Evolutionary conservation across 257 asterid species (phyloP), one percentile per base, ranked within the genome.

Genomic region (Solanum sejunctum): DNA sequence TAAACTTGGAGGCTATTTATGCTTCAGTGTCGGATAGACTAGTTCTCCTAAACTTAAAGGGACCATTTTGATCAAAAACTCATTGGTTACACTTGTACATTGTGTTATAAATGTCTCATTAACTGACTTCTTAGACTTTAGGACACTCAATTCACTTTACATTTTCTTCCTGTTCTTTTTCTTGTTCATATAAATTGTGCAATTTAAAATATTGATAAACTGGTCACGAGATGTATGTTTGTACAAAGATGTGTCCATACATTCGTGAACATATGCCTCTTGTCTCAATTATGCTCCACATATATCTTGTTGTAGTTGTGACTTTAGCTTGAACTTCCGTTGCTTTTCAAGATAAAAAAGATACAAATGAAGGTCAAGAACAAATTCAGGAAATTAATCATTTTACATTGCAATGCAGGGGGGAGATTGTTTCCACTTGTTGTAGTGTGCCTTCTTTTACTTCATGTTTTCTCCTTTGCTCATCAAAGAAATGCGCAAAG

Each of bases 361-460:
- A 89, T 78, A 86, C 90, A 84, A 87, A 91, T 90, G 98, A 94
- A 89, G 97, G 87, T 89, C 88, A 90, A 89, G 92, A 91, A 87
- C 93, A 93, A 93, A 94, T 81, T 87, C 88, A 84, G 92, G 86
- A 90, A 91, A 93, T 86, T 93, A 92, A 91, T 92, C 85, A 83
- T 89, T 92, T 91, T 94, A 88, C 82, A 32, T 93, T 95, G 93
- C 93, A 87, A 90, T 95, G 98, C 97, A 95, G 97, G 98, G 89
- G 92, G 90, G 86, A 91, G 93, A 90, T 92, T 93, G 12, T 81
- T 87, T 32, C 61, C 89, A 21, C 47, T 85, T 78, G 58, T 90
- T 26, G 90, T 91, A 9, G 98, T 95, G 12, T 90, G 88, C 87
- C 88, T 97, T 81, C 78, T 97, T 41, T 52, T 91, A 80, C 93